phyloP scores from a whole-genome alignment of 1,139 yeast genomes.

The Eremothecium sinecaudum region DNA sequence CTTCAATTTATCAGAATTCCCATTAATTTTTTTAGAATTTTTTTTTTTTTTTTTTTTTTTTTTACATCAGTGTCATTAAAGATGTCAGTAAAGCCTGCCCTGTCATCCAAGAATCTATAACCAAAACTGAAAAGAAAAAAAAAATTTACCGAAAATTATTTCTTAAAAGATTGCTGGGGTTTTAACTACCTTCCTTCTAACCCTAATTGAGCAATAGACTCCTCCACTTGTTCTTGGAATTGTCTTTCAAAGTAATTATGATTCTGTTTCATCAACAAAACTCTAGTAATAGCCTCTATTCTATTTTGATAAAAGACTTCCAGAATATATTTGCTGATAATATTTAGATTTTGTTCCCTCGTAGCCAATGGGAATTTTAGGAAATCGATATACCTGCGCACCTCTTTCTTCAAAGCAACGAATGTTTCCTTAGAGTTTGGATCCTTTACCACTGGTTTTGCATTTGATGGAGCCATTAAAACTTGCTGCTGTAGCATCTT shows the following conservation, averaged over 20 bases:
- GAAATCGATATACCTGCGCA: slow-evolving; percentile 28
- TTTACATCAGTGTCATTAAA: too few relatives aligned
- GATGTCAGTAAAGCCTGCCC: too few relatives aligned
- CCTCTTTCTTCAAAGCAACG: slow-evolving; percentile 22
- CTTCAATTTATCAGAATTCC: too few relatives aligned
- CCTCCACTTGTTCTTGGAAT: slow-evolving; percentile 28
- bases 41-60: too few relatives aligned
- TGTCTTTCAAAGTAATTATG: slow-evolving; percentile 20
- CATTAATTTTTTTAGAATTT: too few relatives aligned
- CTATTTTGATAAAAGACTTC: slow-evolving; percentile 32
- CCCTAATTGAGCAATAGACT: slow-evolving; percentile 31
- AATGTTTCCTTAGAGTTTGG: slow-evolving; percentile 11
- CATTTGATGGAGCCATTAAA: slow-evolving; percentile 4
- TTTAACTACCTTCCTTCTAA: slow-evolving; percentile 15
- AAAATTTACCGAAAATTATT: too few relatives aligned
- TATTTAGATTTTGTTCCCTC: slow-evolving; percentile 26
- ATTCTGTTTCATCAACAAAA: slow-evolving; percentile 23
- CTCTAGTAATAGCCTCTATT: slow-evolving; percentile 17
- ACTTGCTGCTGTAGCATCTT: slow-evolving; percentile 4
- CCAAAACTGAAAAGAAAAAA: neutral
- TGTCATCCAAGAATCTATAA: too few relatives aligned
- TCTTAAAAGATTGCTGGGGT: too few relatives aligned
- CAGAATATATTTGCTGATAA: slow-evolving; percentile 30
- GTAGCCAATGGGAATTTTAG: slow-evolving; percentile 29
- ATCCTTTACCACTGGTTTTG: slow-evolving; percentile 3